Conservation (phyloP, 2,329 filamentous ascomycete species). For the Phaeosphaeria sp. region DNA sequence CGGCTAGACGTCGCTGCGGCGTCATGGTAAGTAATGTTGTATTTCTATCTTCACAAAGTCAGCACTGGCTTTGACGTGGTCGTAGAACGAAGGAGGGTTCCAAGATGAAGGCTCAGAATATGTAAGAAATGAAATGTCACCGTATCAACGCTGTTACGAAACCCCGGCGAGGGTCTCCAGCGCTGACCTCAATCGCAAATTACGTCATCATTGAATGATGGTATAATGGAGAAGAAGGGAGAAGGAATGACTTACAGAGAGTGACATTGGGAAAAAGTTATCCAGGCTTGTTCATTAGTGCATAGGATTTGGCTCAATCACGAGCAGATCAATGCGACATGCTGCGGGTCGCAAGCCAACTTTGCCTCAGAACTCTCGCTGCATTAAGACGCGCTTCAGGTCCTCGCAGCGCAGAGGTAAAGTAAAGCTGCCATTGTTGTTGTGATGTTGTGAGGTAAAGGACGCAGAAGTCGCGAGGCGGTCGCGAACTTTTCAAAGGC, state of each 20-base stretch:
- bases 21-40: no score
- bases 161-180: constrained; percentile 92
- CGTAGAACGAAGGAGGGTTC: not conserved
- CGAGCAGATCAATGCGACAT: not conserved
- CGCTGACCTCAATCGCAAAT: constrained; percentile 97
- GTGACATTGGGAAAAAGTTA: not conserved
- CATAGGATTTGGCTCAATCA: not conserved
- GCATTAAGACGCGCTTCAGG: not conserved
- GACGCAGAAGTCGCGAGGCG: constrained; percentile 14
- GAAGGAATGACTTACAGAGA: constrained; percentile 26
- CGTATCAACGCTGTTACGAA: constrained; percentile 74
- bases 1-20: no score
- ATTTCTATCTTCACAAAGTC: constrained; percentile 8
- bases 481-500: constrained; percentile 19
- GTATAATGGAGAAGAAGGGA: constrained; percentile 3
- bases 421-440: not conserved
- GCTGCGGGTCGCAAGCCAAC: not conserved
- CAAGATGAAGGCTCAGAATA: constrained; percentile 76
- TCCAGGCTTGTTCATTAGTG: constrained; percentile 1
- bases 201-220: constrained; percentile 79
- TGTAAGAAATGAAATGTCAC: constrained; percentile 98
- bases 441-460: constrained; percentile 1
- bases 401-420: not conserved
- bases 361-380: no score
- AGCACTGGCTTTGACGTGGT: constrained; percentile 11